A percentile compares a stretch with the other conserved stretches of the same genome.
These are phyloP conservation scores for Quercus wislizeni DNA, from an alignment of 306 rosid species.

Conservation along the genomic window DNA sequence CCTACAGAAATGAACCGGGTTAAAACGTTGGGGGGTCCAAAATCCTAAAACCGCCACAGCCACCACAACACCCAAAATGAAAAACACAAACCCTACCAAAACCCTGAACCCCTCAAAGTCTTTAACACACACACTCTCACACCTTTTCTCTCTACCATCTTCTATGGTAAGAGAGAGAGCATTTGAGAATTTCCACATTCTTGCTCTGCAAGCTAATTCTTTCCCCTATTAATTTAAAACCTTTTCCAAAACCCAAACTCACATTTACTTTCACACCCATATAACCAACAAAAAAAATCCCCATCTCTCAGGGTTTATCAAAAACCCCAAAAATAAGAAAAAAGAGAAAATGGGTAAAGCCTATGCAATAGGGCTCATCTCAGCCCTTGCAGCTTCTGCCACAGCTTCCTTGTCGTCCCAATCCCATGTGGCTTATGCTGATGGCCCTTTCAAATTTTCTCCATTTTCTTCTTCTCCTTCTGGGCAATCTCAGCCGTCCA, in stretches of 20 bases:
- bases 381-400: constrained; percentile 62
- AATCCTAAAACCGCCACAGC: constrained; percentile 1
- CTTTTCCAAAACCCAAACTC: neutral
- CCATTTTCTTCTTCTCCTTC: constrained; percentile 31
- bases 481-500: constrained; percentile 3
- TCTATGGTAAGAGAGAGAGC: constrained; percentile 4
- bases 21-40: neutral
- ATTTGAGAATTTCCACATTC: neutral
- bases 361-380: constrained; percentile 44
- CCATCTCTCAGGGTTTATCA: neutral
- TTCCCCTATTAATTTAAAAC: neutral
- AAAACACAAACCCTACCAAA: constrained; percentile 40
- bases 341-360: constrained; percentile 48
- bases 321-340: neutral
- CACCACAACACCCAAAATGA: neutral
- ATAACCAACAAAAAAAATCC: neutral
- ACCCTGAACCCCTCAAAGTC: constrained; percentile 21
- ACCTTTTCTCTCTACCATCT: neutral
- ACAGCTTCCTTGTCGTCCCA: constrained; percentile 41
- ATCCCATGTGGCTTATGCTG: constrained; percentile 38
- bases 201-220: constrained; percentile 7
- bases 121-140: neutral
- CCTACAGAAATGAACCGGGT: neutral
- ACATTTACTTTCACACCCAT: neutral
- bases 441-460: constrained; percentile 47